Base-by-base conservation (phyloP, 176 grass and related monocot genomes). In the Paspalum vaginatum region DNA sequence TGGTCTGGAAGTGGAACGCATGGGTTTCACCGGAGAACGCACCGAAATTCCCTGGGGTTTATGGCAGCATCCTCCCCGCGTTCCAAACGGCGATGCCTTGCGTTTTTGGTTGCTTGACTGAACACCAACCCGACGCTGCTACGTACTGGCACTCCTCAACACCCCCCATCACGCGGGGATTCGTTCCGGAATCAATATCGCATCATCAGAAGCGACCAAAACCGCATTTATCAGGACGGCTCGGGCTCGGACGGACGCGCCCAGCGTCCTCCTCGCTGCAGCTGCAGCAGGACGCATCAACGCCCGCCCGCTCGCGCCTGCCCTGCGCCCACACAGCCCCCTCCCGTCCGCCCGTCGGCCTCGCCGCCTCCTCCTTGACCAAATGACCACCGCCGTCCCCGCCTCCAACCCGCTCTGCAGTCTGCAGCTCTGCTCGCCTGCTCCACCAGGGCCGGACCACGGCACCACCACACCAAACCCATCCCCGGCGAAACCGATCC, bases 181-280 rank as follows among this genome's bases (percentile, higher is more conserved):
- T 43, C 68, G 82, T 6, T 15, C 40, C 5, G 44, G 32, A 50
- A 87, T 43, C 63, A 4, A 49, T 14, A 11, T 1, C 25, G 46
- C 48, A 66, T 53, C 65, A 59, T 83, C 38, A 63, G 18, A 80
- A 88, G 76, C 53, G 55, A 55, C 54, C 52, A 69, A 80, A 68
- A 62, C 2, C 81, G 8, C 70, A 85, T 80, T 80, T n/a, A 84
- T 84, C 76, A 44, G 69, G 76, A 38, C 21, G 52, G 46, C 61
- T 68, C 51, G 27, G n/a, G n/a, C n/a, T n/a, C n/a, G n/a, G n/a
- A n/a, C 26, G 39, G 72, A 54, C 50, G 16, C 40, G 20, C 41
- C n/a, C n/a, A n/a, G 38, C 25, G 38, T 73, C 80, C 60, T 79
- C 71, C 17, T 61, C 53, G 18, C 53, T n/a, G 53, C 53, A 56